A percentile compares a stretch with the other conserved stretches of the same genome.
Evolutionary conservation across 2,329 filamentous ascomycete genomes (phyloP).

Genomic region (Hymenoscyphus repandus): DNA sequence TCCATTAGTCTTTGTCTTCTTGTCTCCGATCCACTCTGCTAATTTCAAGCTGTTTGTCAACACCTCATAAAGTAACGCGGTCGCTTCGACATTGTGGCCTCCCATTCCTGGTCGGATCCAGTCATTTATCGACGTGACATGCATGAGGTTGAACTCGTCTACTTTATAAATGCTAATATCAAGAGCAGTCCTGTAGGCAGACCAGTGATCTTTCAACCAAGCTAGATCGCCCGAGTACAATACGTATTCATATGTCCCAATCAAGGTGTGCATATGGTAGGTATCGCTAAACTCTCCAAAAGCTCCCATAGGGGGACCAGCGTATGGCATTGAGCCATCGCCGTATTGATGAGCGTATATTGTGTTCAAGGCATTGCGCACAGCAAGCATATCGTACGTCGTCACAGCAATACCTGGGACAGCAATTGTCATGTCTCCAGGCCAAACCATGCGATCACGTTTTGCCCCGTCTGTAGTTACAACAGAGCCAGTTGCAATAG

Average conservation of each 20-base stretch:
- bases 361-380: conserved; percentile 45
- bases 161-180: conserved; percentile 39
- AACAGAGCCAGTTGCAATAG: conserved; percentile 28
- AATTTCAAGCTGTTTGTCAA: conserved; percentile 38
- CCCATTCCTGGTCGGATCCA: conserved; percentile 30
- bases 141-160: conserved; percentile 34
- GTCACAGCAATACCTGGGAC: conserved; percentile 49
- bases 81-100: conserved; percentile 29
- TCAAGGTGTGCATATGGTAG: conserved; percentile 55
- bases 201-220: conserved; percentile 45
- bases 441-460: conserved; percentile 55
- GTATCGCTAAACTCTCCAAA: conserved; percentile 42
- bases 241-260: conserved; percentile 54
- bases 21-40: conserved; percentile 35
- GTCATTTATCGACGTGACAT: conserved; percentile 22
- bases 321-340: conserved; percentile 44
- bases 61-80: conserved; percentile 27
- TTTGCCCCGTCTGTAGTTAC: conserved; percentile 49
- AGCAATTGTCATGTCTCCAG: conserved; percentile 56
- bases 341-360: conserved; percentile 38
- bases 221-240: conserved; percentile 50
- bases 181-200: conserved; percentile 44
- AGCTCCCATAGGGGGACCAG: conserved; percentile 43
- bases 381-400: conserved; percentile 44
- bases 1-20: conserved; percentile 11